These are phyloP conservation scores for Cetradonia linearis DNA, from an alignment of 495 filamentous ascomycete species.

Conservation along the genomic window DNA sequence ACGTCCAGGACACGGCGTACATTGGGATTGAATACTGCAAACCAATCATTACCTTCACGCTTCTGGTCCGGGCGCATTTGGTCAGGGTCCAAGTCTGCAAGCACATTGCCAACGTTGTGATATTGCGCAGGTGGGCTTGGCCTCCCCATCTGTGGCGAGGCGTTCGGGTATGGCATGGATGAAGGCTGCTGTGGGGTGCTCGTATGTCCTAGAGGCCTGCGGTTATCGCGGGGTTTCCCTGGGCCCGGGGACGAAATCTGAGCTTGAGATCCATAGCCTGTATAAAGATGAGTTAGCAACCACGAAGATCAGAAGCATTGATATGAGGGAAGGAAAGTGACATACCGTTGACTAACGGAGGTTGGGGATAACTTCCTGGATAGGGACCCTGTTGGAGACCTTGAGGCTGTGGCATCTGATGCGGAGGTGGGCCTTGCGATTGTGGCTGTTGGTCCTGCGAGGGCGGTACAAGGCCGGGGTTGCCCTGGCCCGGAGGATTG, in stretches of 20 bases:
- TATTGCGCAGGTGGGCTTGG: slow-evolving; percentile 59
- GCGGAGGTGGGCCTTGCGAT: slow-evolving; percentile 49
- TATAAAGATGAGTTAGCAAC: slow-evolving; percentile 11
- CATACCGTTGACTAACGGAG: slow-evolving; percentile 59
- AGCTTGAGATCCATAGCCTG: slow-evolving; percentile 58
- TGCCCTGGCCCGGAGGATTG: slow-evolving; percentile 73
- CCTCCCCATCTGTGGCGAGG: slow-evolving; percentile 74
- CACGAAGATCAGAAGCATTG: neutral
- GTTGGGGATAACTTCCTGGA: slow-evolving; percentile 52
- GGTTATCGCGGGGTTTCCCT: slow-evolving; percentile 46
- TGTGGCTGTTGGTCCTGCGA: slow-evolving; percentile 55
- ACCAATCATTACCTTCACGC: slow-evolving; percentile 77
- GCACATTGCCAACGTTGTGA: slow-evolving; percentile 61
- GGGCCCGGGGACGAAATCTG: slow-evolving; percentile 84
- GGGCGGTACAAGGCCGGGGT: slow-evolving; percentile 76
- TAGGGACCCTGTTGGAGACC: slow-evolving; percentile 46
- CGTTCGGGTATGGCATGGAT: slow-evolving; percentile 70
- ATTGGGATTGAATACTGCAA: slow-evolving; percentile 78
- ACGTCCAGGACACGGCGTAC: slow-evolving; percentile 78
- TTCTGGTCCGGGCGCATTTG: slow-evolving; percentile 72
- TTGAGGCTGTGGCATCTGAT: slow-evolving; percentile 49
- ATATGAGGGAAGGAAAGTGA: neutral
- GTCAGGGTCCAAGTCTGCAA: slow-evolving; percentile 81
- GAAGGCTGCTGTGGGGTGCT: slow-evolving; percentile 79
- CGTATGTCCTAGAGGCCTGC: slow-evolving; percentile 46